Conservation (phyloP, 2,329 filamentous ascomycete species). For the Colletotrichum gigasporum region DNA sequence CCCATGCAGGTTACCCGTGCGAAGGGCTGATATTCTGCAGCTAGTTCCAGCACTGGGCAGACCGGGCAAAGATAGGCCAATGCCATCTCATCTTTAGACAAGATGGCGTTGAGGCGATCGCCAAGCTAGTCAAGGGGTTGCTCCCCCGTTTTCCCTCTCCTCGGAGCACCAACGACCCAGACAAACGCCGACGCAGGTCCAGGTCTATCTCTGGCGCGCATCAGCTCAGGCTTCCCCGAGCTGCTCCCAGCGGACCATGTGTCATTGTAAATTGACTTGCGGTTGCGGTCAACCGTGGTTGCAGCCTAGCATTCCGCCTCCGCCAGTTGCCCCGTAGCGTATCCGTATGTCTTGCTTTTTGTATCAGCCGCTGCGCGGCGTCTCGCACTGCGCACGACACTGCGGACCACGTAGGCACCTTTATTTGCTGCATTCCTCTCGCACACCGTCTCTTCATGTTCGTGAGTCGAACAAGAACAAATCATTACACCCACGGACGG, state of each 20-base stretch:
- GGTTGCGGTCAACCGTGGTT: background rate
- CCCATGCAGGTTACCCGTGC: background rate
- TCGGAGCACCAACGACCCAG: background rate
- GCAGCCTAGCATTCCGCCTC: background rate
- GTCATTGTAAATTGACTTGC: background rate
- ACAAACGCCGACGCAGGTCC: background rate
- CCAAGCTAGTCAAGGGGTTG: constrained; percentile 10
- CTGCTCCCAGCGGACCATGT: constrained; percentile 6
- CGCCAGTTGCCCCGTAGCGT: background rate
- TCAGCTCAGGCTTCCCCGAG: background rate
- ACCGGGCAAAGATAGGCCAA: background rate
- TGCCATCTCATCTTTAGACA: constrained; percentile 2
- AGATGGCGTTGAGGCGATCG: constrained; percentile 8
- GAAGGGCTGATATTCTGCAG: background rate
- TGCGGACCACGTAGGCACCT: background rate
- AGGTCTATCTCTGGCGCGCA: background rate
- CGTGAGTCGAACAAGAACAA: background rate
- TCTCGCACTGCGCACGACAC: background rate
- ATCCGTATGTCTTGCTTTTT: background rate
- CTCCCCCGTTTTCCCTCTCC: background rate
- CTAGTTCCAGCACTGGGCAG: background rate
- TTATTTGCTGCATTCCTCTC: constrained; percentile 1
- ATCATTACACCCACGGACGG: background rate
- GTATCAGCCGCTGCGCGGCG: background rate
- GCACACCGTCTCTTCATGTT: background rate